phyloP scores from a whole-genome alignment of 441 rosid species.

The Hypseocharis bilobata region DNA sequence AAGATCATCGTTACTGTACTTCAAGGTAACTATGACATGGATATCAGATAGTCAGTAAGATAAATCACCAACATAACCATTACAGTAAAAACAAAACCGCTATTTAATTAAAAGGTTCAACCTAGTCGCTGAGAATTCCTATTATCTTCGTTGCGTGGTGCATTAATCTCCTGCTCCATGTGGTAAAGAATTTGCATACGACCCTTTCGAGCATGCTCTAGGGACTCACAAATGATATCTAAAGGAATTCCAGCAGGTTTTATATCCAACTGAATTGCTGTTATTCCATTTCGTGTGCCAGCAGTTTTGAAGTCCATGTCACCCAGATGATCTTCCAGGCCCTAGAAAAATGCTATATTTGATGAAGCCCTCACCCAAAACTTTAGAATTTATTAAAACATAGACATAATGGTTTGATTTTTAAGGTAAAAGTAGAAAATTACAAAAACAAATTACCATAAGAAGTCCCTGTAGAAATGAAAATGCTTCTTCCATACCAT shows the following conservation, averaged over 20 bases:
- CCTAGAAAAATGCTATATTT: conserved; percentile 37
- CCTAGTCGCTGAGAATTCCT: conserved; percentile 64
- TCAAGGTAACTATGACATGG: conserved; percentile 53
- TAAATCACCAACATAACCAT: conserved; percentile 4
- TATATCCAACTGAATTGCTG: conserved; percentile 89
- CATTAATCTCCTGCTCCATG: conserved; percentile 70
- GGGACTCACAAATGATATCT: conserved; percentile 76
- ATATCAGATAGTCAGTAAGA: conserved; percentile 19
- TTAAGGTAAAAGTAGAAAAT: neutral
- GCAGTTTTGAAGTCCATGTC: conserved; percentile 98
- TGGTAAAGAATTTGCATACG: conserved; percentile 84
- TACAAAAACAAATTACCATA: conserved; percentile 3
- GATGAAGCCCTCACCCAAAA: neutral
- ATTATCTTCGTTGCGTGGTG: conserved; percentile 56
- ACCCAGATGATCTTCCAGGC: conserved; percentile 94
- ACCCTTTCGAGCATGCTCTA: conserved; percentile 74
- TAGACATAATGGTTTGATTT: neutral
- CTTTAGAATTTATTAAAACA: neutral
- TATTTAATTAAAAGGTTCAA: conserved; percentile 24
- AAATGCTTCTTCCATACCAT: conserved; percentile 3
- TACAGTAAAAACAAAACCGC: conserved; percentile 12
- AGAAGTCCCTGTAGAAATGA: neutral
- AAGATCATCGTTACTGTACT: conserved; percentile 71
- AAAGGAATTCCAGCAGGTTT: conserved; percentile 96
- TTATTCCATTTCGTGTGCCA: conserved; percentile 79